phyloP scores from a whole-genome alignment of 805 yeast genomes.

The Tetrapisispora fleetii region DNA sequence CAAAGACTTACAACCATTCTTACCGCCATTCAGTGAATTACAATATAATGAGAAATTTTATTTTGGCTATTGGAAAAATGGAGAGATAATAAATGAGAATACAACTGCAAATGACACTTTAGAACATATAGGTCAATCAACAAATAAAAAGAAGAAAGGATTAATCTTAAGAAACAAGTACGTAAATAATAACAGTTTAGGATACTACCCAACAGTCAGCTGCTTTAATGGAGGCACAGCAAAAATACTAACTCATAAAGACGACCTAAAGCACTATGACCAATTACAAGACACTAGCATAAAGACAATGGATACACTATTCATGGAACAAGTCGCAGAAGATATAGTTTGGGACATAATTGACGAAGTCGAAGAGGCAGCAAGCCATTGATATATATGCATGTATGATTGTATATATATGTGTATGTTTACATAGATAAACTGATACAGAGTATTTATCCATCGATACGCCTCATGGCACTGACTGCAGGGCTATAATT shows the following conservation, averaged over 20 bases:
- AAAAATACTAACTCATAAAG: slow-evolving; percentile 51
- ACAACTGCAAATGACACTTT: not conserved
- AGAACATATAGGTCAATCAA: slow-evolving; percentile 6
- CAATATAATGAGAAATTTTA: slow-evolving; percentile 33
- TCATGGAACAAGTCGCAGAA: slow-evolving; percentile 62
- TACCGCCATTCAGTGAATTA: slow-evolving; percentile 66
- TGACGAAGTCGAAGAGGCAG: slow-evolving; percentile 66
- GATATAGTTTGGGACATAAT: slow-evolving; percentile 75
- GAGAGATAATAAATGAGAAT: slow-evolving; percentile 7
- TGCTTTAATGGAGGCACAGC: slow-evolving; percentile 74
- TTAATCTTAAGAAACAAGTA: slow-evolving; percentile 26
- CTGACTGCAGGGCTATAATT: too few relatives aligned
- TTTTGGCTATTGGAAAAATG: slow-evolving; percentile 25
- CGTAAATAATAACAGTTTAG: slow-evolving; percentile 74
- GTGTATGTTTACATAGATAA: too few relatives aligned
- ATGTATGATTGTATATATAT: too few relatives aligned
- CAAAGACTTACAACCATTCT: slow-evolving; percentile 57
- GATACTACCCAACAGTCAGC: slow-evolving; percentile 86
- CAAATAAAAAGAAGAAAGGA: slow-evolving; percentile 19
- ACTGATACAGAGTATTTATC: too few relatives aligned
- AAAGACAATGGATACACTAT: slow-evolving; percentile 48
- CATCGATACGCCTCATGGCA: too few relatives aligned
- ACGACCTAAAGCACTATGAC: slow-evolving; percentile 39
- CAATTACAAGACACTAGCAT: slow-evolving; percentile 4
- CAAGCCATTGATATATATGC: not conserved